A percentile compares a stretch with the other conserved stretches of the same genome.
phyloP scores from a whole-genome alignment of 371 early-diverging fungal genomes.

The Apophysomyces variabilis region DNA sequence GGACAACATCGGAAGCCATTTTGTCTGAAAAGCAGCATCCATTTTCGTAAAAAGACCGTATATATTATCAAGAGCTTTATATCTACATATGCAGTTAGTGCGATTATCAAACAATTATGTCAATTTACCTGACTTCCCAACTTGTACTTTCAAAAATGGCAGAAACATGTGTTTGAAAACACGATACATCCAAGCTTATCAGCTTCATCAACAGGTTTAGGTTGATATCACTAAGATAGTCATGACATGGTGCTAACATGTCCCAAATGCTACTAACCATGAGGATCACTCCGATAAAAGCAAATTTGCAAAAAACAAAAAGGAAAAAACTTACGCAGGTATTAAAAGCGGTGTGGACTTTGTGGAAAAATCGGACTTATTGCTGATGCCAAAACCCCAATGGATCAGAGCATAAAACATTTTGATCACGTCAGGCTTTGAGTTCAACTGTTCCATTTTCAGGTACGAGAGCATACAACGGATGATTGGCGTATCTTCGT shows the following conservation, averaged over 20 bases:
- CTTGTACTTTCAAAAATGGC: slow-evolving; percentile 47
- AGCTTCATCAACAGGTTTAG: slow-evolving; percentile 49
- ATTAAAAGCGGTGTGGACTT: slow-evolving; percentile 40
- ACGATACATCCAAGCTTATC: slow-evolving; percentile 38
- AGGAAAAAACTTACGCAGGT: slow-evolving; percentile 42
- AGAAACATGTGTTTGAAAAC: slow-evolving; percentile 49
- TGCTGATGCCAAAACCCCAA: slow-evolving; percentile 45
- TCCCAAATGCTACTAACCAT: slow-evolving; percentile 48
- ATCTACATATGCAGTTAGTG: slow-evolving; percentile 24
- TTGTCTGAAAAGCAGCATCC: slow-evolving; percentile 54
- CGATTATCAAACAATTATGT: background rate
- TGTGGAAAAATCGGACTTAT: slow-evolving; percentile 37
- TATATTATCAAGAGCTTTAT: slow-evolving; percentile 53
- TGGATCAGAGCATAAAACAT: slow-evolving; percentile 45
- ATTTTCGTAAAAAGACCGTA: slow-evolving; percentile 60
- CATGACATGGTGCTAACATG: slow-evolving; percentile 41
- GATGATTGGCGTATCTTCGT: slow-evolving; percentile 40
- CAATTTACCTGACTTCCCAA: slow-evolving; percentile 56
- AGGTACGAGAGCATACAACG: slow-evolving; percentile 42
- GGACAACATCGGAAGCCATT: slow-evolving; percentile 51
- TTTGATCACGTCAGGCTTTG: slow-evolving; percentile 40
- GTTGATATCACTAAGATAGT: slow-evolving; percentile 41
- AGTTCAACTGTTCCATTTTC: slow-evolving; percentile 39
- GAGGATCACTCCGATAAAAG: background rate
- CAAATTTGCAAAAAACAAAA: background rate